Conservation (phyloP, 306 rosid genomes). For the Vachellia pachyceras region DNA sequence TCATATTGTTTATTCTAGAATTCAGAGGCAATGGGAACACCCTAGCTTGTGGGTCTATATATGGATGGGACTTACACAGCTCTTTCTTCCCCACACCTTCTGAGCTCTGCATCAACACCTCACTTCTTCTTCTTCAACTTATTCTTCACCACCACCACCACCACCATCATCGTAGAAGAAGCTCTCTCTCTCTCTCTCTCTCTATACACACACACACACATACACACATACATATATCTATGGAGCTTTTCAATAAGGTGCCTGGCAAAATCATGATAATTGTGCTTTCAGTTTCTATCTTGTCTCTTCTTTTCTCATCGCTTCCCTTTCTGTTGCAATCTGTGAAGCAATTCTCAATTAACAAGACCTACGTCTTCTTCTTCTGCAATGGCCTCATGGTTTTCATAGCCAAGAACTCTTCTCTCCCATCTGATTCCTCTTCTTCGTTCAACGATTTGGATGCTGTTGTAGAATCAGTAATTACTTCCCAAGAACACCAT, state of each 20-base stretch:
- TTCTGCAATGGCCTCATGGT: slow-evolving; percentile 68
- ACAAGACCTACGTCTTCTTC: slow-evolving; percentile 67
- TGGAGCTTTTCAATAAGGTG: neutral
- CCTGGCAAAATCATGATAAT: neutral
- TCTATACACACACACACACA: too few relatives aligned
- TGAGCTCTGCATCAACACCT: neutral
- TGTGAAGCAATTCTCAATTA: slow-evolving; percentile 42
- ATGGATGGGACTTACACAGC: neutral
- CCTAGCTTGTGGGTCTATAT: neutral
- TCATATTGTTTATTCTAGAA: neutral
- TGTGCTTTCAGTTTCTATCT: slow-evolving; percentile 47
- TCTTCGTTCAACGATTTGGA: slow-evolving; percentile 28
- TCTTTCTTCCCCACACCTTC: too few relatives aligned
- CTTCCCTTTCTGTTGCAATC: slow-evolving; percentile 43
- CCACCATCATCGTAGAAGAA: neutral
- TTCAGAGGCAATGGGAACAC: neutral
- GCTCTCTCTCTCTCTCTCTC: too few relatives aligned
- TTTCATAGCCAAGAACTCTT: slow-evolving; percentile 54
- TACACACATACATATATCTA: too few relatives aligned
- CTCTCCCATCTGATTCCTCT: slow-evolving; percentile 32
- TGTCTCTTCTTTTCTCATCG: slow-evolving; percentile 35
- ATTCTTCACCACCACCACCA: too few relatives aligned
- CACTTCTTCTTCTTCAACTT: neutral
- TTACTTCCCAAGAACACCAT: neutral
- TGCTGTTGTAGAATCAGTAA: slow-evolving; percentile 1